phyloP scores from a whole-genome alignment of 2,329 filamentous ascomycete genomes.

The Apiospora arundinis region DNA sequence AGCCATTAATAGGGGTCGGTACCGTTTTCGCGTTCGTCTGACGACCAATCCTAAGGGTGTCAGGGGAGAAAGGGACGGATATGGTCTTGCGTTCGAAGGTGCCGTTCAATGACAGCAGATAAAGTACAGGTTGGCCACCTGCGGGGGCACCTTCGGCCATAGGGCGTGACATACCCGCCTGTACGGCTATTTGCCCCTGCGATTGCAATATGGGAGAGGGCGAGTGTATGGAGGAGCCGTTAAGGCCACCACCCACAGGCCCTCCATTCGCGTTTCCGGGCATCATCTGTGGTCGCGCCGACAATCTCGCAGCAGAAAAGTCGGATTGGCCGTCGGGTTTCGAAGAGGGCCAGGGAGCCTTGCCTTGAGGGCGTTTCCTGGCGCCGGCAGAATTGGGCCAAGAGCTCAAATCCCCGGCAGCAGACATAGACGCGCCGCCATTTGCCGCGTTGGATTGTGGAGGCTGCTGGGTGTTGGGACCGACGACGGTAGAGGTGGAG shows the following conservation, averaged over 20 bases:
- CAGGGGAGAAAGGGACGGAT: constrained; percentile 89
- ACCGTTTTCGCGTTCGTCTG: constrained; percentile 98
- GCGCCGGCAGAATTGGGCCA: constrained; percentile 55
- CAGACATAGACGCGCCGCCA: constrained; percentile 63
- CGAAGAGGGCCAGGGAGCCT: constrained; percentile 55
- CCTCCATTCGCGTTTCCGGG: constrained; percentile 14
- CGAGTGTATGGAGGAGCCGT: constrained; percentile 50
- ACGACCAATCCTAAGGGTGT: constrained; percentile 90
- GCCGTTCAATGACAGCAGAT: constrained; percentile 88
- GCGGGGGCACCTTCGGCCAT: constrained; percentile 63
- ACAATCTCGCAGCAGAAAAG: background rate
- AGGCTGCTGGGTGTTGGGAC: constrained; percentile 14
- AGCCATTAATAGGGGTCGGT: constrained; percentile 89
- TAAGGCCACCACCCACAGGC: constrained; percentile 44
- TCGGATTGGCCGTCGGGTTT: constrained; percentile 48
- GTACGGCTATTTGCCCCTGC: constrained; percentile 46
- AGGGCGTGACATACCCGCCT: constrained; percentile 65
- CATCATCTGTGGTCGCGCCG: constrained; percentile 15
- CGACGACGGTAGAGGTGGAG: constrained; percentile 64
- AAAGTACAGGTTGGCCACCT: constrained; percentile 78
- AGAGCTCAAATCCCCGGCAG: constrained; percentile 55
- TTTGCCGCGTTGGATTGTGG: constrained; percentile 35
- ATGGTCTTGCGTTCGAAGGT: constrained; percentile 98
- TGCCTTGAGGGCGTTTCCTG: constrained; percentile 59
- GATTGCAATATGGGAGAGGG: constrained; percentile 46